Base-by-base conservation (phyloP, 2,329 filamentous ascomycete species). In the Fusarium palustre region DNA sequence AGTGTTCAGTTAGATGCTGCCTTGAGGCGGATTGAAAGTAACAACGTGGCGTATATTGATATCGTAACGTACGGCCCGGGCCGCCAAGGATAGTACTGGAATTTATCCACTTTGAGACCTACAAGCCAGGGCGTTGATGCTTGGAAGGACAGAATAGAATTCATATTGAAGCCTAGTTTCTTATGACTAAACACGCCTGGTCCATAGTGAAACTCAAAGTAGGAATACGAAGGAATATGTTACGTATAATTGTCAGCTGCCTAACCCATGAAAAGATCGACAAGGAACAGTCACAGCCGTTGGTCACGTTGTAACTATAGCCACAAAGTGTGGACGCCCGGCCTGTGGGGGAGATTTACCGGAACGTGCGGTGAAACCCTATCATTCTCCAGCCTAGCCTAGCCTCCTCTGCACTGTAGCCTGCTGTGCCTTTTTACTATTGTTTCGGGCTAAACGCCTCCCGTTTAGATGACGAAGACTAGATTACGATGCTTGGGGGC, bases 261-360 rank as follows among this genome's bases (percentile, higher is more conserved):
- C 60, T 65, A 25, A 30, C 3, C 13, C 4, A 13, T 18, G 30
- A 28, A 45, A 47, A 24, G 39, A 49, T 38, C 48, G 52, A 45
- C 43, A 34, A 34, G 20, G 48, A 36, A 38, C 41, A 65, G 62
- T 65, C 53, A 65, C 30, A 46, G 33, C 28, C 4, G 24, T n/a
- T 67, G 62, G 62, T 66, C 64, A 66, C 64, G 56, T 47, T 66
- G 11, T 46, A 52, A 22, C 22, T 33, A 25, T 13, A 67, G 63
- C 63, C 64, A 46, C 57, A 50, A 41, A 25, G 20, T 45, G 56
- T 49, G 57, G 39, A 38, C 59, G 61, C 39, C 39, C 39, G 15
- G 60, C 34, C 34, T 41, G 59, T 33, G 61, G 59, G 59, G 46
- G 53, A 48, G 53, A 65, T 50, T 43, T 48, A 28, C 39, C 48